A percentile compares a stretch with the other conserved stretches of the same genome.
Evolutionary conservation across 345 rosid species (phyloP).

Genomic region (Bruguiera sexangula): DNA sequence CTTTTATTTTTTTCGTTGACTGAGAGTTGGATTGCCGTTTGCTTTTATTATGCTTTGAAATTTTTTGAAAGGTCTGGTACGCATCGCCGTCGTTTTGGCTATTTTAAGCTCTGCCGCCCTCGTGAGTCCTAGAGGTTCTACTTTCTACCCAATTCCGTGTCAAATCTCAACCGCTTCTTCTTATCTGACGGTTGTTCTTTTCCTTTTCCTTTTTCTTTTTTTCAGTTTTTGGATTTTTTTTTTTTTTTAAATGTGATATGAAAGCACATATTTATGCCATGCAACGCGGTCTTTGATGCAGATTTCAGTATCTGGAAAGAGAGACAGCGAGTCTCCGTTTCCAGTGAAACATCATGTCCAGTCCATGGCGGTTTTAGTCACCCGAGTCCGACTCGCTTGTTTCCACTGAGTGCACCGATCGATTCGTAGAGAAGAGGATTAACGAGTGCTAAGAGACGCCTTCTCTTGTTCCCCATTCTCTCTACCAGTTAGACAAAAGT

Average conservation of each 20-base stretch:
- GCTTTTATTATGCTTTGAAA: not conserved
- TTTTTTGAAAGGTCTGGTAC: not conserved
- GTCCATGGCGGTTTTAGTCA: not conserved
- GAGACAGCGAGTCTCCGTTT: not conserved
- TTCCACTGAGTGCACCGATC: no score
- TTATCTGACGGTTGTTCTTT: constrained; percentile 31
- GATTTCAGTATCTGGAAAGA: constrained; percentile 21
- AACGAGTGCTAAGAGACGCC: no score
- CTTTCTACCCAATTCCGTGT: constrained; percentile 12
- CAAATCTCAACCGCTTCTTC: constrained; percentile 32
- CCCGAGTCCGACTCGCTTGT: constrained; percentile 15
- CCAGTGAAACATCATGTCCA: constrained; percentile 7
- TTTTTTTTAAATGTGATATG: constrained; percentile 20
- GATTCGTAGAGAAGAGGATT: no score
- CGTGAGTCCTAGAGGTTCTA: constrained; percentile 26
- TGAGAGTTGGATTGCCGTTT: no score
- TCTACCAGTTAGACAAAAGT: no score
- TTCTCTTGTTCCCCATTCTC: no score
- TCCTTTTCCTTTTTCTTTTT: not conserved
- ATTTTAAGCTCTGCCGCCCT: constrained; percentile 15
- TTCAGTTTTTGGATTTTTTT: not conserved
- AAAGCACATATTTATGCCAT: not conserved
- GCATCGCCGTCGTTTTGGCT: constrained; percentile 38
- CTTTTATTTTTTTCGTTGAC: not conserved
- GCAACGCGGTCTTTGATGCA: constrained; percentile 23